These are phyloP conservation scores for Suillus cothurnatus DNA, from an alignment of 768 basidiomycete species.

Conservation along the genomic window DNA sequence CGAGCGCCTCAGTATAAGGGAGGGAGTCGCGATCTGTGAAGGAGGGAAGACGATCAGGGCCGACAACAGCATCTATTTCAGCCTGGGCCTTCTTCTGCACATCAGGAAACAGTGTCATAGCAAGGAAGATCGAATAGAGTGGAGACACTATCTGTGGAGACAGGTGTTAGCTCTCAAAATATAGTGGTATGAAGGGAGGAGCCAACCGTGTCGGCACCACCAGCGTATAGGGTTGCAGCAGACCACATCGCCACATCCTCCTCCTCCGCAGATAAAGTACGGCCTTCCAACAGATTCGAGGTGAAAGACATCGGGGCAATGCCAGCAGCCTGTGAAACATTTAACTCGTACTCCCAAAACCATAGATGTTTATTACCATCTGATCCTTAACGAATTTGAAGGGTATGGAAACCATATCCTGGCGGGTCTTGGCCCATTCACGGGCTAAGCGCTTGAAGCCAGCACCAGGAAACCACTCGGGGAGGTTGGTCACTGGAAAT, in stretches of 20 bases:
- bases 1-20: constrained; percentile 62
- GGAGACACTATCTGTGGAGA: constrained; percentile 6
- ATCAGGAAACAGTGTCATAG: constrained; percentile 32
- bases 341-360: neutral
- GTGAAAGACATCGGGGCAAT: constrained; percentile 51
- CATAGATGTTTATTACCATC: constrained; percentile 40
- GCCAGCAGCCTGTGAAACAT: constrained; percentile 53
- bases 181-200: neutral
- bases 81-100: constrained; percentile 59
- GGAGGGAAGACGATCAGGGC: constrained; percentile 59
- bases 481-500: constrained; percentile 44
- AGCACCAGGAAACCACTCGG: constrained; percentile 60
- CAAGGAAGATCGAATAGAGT: constrained; percentile 13
- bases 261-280: constrained; percentile 51
- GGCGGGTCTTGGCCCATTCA: constrained; percentile 52
- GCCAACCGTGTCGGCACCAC: constrained; percentile 12
- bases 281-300: constrained; percentile 56
- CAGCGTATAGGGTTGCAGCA: constrained; percentile 33
- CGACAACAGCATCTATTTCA: constrained; percentile 63
- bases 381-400: constrained; percentile 62
- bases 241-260: constrained; percentile 68
- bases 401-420: constrained; percentile 58
- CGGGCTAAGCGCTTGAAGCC: constrained; percentile 54
- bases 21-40: constrained; percentile 58
- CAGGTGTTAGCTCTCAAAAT: neutral